Evolutionary conservation across 2,329 filamentous ascomycete genomes (phyloP).

Genomic region (Ophioceras dolichostomum): DNA sequence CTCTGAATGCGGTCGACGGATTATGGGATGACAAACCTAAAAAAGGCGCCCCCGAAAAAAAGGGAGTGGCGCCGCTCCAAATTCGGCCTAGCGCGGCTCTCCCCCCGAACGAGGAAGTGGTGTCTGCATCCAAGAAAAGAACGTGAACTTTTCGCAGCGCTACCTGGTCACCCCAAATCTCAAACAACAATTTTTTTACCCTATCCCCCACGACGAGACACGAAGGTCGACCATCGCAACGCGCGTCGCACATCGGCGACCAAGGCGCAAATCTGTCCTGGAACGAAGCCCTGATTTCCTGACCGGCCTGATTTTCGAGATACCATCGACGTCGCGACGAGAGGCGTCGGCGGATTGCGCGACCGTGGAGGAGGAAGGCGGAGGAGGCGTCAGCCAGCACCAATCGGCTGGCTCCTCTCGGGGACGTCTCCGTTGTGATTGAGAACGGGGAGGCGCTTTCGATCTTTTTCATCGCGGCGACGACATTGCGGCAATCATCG

Average conservation of each 20-base stretch:
- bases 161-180: neutral
- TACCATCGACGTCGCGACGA: neutral
- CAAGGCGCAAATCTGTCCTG: neutral
- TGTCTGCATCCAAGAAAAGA: neutral
- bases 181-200: conserved; percentile 16
- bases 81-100: neutral
- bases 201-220: too few relatives aligned
- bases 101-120: neutral
- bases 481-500: neutral
- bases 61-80: neutral
- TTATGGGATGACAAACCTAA: too few relatives aligned
- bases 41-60: neutral
- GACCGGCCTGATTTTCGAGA: neutral
- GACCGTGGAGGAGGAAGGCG: conserved; percentile 2
- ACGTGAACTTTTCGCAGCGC: conserved; percentile 9
- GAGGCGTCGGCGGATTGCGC: too few relatives aligned
- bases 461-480: neutral
- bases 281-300: conserved; percentile 1
- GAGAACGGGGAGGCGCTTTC: neutral
- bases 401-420: conserved; percentile 4
- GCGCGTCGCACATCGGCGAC: conserved; percentile 36
- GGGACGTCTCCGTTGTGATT: conserved; percentile 2
- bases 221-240: conserved; percentile 36
- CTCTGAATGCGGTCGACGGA: too few relatives aligned
- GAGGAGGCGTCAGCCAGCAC: conserved; percentile 1